Evolutionary conservation across 768 basidiomycete genomes (phyloP).

Genomic region (Grammothele lineata): DNA sequence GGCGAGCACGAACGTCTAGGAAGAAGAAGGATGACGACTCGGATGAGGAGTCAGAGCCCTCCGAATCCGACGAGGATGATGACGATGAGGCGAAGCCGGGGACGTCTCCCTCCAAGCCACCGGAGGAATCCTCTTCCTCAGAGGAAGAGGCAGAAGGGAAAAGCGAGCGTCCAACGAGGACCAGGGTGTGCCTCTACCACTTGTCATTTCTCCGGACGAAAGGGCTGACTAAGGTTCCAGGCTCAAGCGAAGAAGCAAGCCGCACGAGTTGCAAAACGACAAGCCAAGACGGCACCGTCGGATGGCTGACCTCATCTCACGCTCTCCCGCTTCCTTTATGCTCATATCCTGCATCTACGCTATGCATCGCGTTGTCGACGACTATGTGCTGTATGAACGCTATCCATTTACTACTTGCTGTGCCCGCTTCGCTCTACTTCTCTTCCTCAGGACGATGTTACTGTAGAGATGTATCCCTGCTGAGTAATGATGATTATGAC

Average conservation of each 20-base stretch:
- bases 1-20: slow-evolving; percentile 24
- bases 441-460: slow-evolving; percentile 1
- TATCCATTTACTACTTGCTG: slow-evolving; percentile 12
- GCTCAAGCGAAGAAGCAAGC: slow-evolving; percentile 28
- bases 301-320: slow-evolving; percentile 5
- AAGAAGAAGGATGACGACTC: slow-evolving; percentile 24
- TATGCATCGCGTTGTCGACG: not conserved
- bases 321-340: not conserved
- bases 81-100: slow-evolving; percentile 5
- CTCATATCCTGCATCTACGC: not conserved
- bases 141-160: slow-evolving; percentile 18
- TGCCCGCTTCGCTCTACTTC: slow-evolving; percentile 15
- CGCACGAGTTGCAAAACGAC: slow-evolving; percentile 17
- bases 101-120: slow-evolving; percentile 9
- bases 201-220: too few species aligned
- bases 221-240: slow-evolving; percentile 5
- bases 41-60: slow-evolving; percentile 23
- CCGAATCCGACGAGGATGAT: slow-evolving; percentile 12
- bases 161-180: slow-evolving; percentile 26
- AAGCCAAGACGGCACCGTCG: slow-evolving; percentile 8
- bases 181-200: slow-evolving; percentile 25
- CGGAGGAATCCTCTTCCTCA: slow-evolving; percentile 18
- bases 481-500: not conserved
- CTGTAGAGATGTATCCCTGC: slow-evolving; percentile 8
- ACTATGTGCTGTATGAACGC: slow-evolving; percentile 15